Percentiles rank a stretch among this genome's conserved stretches.
Evolutionary conservation across 805 yeast genomes (phyloP).

Genomic region (Torulaspora franciscae): DNA sequence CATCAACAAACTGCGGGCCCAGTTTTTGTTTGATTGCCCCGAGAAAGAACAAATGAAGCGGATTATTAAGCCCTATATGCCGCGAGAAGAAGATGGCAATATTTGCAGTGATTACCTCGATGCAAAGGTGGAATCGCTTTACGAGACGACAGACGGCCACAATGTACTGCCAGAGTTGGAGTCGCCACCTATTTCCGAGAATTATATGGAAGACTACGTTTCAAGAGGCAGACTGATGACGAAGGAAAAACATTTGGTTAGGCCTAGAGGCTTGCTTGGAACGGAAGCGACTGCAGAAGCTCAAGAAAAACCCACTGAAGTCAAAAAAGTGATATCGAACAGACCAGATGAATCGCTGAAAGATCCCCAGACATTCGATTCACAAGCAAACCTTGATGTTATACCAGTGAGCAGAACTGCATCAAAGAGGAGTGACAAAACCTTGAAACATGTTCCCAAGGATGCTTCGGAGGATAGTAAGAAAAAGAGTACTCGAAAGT

Average conservation of each 20-base stretch:
- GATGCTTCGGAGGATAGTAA: conserved; percentile 15
- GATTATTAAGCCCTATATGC: conserved; percentile 28
- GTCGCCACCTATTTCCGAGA: conserved; percentile 32
- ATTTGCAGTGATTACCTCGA: conserved; percentile 10
- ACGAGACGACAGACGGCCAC: conserved; percentile 19
- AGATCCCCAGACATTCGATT: background rate
- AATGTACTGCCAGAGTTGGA: conserved; percentile 21
- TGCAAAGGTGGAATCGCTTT: conserved; percentile 17
- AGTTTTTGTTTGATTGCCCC: conserved; percentile 26
- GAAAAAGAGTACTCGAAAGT: conserved; percentile 14
- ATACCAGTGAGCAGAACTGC: background rate
- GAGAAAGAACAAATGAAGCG: conserved; percentile 33
- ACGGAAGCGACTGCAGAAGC: background rate
- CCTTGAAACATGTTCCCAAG: conserved; percentile 6
- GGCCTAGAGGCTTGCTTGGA: background rate
- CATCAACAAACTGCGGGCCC: conserved; percentile 31
- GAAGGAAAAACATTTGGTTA: conserved; percentile 1
- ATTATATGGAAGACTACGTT: conserved; percentile 20
- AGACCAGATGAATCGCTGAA: background rate
- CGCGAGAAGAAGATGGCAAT: conserved; percentile 2
- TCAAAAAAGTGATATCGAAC: background rate
- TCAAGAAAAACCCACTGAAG: background rate
- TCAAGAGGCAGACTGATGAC: conserved; percentile 3
- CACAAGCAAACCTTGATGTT: background rate
- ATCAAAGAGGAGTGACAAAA: background rate